A percentile compares a stretch with the other conserved stretches of the same genome.
Conservation (phyloP, 2,329 filamentous ascomycete species). For the Alternaria sp. region DNA sequence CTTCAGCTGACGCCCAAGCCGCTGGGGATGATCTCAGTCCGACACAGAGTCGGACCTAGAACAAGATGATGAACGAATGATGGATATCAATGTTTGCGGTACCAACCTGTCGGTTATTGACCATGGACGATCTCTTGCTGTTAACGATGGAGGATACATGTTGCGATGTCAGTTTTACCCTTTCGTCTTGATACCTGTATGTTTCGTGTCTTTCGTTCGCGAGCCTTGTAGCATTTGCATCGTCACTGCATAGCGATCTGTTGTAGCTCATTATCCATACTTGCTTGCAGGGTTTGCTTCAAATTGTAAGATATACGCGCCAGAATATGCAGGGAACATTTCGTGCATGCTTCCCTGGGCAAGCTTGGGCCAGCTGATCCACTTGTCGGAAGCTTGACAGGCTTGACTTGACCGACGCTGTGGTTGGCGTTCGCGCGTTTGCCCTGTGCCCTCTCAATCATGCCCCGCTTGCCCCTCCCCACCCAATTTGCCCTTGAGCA, state of each 20-base stretch:
- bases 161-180: background rate
- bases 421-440: slow-evolving; percentile 3
- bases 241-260: slow-evolving; percentile 25
- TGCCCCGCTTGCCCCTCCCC: slow-evolving; percentile 33
- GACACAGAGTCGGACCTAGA: slow-evolving; percentile 12
- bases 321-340: background rate
- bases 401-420: slow-evolving; percentile 4
- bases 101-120: background rate
- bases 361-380: slow-evolving; percentile 2
- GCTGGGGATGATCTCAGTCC: slow-evolving; percentile 15
- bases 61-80: background rate
- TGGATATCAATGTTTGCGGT: background rate
- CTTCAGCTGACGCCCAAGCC: background rate
- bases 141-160: background rate
- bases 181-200: background rate
- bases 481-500: slow-evolving; percentile 11
- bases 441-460: slow-evolving; percentile 5
- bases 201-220: background rate
- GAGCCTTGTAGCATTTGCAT: slow-evolving; percentile 20
- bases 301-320: background rate
- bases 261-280: background rate
- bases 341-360: background rate
- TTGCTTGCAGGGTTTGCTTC: background rate
- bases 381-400: slow-evolving; percentile 7
- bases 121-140: background rate